These are phyloP conservation scores for Wickerhamiella cacticola DNA, from an alignment of 805 yeast species.

Conservation along the genomic window DNA sequence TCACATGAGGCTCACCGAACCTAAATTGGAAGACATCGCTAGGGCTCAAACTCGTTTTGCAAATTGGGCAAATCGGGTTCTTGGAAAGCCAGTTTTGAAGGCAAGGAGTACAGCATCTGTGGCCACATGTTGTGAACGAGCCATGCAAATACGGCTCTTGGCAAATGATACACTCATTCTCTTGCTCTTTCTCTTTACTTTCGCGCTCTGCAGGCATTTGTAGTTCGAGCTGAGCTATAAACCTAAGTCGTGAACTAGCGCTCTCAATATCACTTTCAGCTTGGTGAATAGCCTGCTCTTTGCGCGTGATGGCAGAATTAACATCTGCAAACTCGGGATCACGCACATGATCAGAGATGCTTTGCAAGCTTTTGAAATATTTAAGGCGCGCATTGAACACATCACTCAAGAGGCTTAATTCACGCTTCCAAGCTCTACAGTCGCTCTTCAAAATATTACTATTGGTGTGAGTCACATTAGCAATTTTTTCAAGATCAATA, in stretches of 20 bases:
- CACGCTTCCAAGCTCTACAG: constrained; percentile 34
- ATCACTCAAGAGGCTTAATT: constrained; percentile 41
- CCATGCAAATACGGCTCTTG: constrained; percentile 59
- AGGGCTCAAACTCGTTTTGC: constrained; percentile 43
- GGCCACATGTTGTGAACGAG: constrained; percentile 81
- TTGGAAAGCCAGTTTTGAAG: constrained; percentile 57
- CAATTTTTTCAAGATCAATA: constrained; percentile 1
- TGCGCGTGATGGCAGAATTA: constrained; percentile 20
- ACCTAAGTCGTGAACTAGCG: constrained; percentile 19
- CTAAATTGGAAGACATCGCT: constrained; percentile 40
- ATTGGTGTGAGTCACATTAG: neutral
- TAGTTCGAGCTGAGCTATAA: constrained; percentile 13
- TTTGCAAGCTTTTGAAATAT: constrained; percentile 76
- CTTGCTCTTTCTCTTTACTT: constrained; percentile 11
- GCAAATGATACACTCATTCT: constrained; percentile 57
- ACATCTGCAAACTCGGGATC: constrained; percentile 33
- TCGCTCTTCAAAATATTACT: constrained; percentile 35
- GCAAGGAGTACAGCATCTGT: constrained; percentile 76
- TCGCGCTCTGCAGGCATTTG: constrained; percentile 15
- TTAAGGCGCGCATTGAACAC: constrained; percentile 70
- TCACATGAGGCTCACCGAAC: neutral
- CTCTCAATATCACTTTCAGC: constrained; percentile 14
- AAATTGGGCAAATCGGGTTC: constrained; percentile 62
- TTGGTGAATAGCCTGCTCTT: constrained; percentile 17
- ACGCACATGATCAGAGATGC: constrained; percentile 69